A percentile compares a stretch with the other conserved stretches of the same genome.
Conservation (phyloP, 2,329 filamentous ascomycete species). For the Ophiostoma himal-ulmi region DNA sequence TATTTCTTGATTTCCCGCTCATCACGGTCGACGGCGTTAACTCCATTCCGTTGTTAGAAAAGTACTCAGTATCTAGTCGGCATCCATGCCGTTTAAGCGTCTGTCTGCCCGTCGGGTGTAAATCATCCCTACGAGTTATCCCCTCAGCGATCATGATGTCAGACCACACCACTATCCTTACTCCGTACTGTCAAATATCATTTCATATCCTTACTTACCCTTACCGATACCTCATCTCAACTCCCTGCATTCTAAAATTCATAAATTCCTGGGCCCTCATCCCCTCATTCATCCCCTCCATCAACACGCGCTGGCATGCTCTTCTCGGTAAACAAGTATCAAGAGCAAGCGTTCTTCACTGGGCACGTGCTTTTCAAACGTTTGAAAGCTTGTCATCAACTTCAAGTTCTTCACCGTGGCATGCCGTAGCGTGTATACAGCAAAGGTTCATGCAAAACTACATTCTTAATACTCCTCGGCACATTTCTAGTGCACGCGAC, state of each 20-base stretch:
- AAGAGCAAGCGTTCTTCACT: neutral
- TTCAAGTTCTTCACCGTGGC: neutral
- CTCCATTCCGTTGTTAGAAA: neutral
- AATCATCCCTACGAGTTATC: no score
- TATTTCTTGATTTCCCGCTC: neutral
- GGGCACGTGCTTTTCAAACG: neutral
- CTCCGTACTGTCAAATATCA: neutral
- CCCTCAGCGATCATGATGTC: no score
- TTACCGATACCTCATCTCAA: neutral
- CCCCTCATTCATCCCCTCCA: neutral
- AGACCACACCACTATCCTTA: neutral
- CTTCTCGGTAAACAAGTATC: neutral
- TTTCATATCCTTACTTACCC: neutral
- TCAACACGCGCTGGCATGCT: neutral
- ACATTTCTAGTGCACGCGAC: neutral
- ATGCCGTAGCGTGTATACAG: neutral
- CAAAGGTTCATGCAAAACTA: neutral
- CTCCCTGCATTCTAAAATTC: neutral
- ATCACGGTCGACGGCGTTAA: neutral
- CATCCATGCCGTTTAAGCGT: neutral
- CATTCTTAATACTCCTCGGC: neutral
- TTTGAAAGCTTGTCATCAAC: neutral
- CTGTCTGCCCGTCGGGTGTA: no score
- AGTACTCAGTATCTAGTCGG: neutral
- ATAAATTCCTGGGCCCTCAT: neutral